phyloP scores from a whole-genome alignment of 371 early-diverging fungal species.

The Zopfochytrium polystomum region DNA sequence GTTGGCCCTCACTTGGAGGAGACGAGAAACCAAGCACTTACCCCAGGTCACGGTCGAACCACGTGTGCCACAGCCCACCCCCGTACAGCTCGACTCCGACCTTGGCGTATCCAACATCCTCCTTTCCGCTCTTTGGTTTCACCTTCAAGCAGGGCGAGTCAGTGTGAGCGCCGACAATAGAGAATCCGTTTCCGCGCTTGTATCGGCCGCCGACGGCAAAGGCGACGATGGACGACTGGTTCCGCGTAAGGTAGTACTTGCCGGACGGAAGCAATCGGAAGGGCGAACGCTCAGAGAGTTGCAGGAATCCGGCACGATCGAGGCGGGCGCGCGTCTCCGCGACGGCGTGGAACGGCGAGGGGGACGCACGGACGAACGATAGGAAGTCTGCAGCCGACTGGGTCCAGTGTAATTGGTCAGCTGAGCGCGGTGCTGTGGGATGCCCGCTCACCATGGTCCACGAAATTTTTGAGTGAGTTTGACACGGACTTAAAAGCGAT shows the following conservation, averaged over 20 bases:
- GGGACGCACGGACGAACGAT: slow-evolving; percentile 84
- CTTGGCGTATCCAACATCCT: slow-evolving; percentile 78
- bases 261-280: too few relatives aligned
- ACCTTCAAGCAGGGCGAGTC: slow-evolving; percentile 96
- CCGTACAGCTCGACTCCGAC: slow-evolving; percentile 79
- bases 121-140: slow-evolving; percentile 90
- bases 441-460: too few relatives aligned
- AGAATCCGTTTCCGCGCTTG: slow-evolving; percentile 78
- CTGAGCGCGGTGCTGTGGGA: too few relatives aligned
- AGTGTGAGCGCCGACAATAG: slow-evolving; percentile 92
- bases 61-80: slow-evolving; percentile 96
- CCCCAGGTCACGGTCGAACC: slow-evolving; percentile 97
- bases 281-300: slow-evolving; percentile 80
- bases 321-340: slow-evolving; percentile 53
- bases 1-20: not conserved
- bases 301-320: slow-evolving; percentile 70
- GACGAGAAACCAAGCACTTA: slow-evolving; percentile 5
- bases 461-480: too few relatives aligned
- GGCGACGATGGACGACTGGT: slow-evolving; percentile 84
- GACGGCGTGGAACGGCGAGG: slow-evolving; percentile 93
- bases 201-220: slow-evolving; percentile 86
- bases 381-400: slow-evolving; percentile 58
- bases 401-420: not conserved
- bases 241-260: slow-evolving; percentile 93
- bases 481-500: too few relatives aligned